Conservation (phyloP, 1,284 basidiomycete species). For the Boletellus sp. region DNA sequence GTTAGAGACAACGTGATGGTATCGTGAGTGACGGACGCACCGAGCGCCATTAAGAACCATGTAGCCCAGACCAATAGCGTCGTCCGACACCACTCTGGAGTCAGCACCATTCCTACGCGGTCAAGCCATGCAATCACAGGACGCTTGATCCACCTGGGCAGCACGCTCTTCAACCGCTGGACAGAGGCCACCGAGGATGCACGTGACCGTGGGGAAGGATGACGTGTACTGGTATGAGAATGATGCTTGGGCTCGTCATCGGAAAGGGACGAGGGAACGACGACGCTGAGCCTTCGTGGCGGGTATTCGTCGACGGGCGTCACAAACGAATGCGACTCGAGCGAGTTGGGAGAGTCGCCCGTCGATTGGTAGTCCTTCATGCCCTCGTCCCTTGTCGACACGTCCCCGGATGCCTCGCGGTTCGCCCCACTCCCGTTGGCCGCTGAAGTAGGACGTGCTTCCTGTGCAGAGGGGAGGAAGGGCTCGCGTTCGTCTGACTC, state of each 20-base stretch:
- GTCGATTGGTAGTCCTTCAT: conserved; percentile 40
- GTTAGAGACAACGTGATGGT: too few species aligned
- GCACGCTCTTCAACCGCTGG: conserved; percentile 38
- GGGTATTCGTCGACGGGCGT: conserved; percentile 34
- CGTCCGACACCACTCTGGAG: conserved; percentile 79
- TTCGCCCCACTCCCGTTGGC: conserved; percentile 8
- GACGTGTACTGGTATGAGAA: conserved; percentile 1
- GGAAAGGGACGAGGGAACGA: too few species aligned
- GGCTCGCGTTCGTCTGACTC: conserved; percentile 28
- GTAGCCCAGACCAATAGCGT: conserved; percentile 82
- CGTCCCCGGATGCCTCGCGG: conserved; percentile 11
- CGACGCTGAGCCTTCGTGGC: conserved; percentile 15
- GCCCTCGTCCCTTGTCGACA: conserved; percentile 15
- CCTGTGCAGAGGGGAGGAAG: conserved; percentile 22
- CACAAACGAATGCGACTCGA: conserved; percentile 36
- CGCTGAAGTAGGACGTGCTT: conserved; percentile 13
- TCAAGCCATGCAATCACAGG: conserved; percentile 67
- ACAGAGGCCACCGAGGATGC: conserved; percentile 30
- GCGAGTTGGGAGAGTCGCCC: conserved; percentile 36
- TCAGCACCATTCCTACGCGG: conserved; percentile 73
- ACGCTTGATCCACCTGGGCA: conserved; percentile 47
- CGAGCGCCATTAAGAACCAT: conserved; percentile 81
- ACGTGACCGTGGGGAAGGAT: conserved; percentile 14
- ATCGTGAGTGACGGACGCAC: conserved; percentile 39
- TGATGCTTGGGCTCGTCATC: conserved; percentile 18